These are phyloP conservation scores for Ampelomyces quisqualis DNA, from an alignment of 2,329 filamentous ascomycete genomes.

Conservation along the genomic window DNA sequence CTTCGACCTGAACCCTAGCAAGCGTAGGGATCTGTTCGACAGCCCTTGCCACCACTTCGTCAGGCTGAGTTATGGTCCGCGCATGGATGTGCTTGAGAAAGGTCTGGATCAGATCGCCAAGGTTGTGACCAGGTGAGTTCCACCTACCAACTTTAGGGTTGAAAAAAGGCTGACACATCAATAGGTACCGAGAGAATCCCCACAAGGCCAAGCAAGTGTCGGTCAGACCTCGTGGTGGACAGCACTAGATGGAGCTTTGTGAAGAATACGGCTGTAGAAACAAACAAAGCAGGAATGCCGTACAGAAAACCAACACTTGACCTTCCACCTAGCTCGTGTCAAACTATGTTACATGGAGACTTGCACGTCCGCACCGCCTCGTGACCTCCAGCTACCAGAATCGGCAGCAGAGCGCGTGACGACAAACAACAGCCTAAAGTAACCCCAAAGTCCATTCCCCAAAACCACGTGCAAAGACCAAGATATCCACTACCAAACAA, in stretches of 20 bases:
- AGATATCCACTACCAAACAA: no score
- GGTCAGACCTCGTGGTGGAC: conserved; percentile 15
- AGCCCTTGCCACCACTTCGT: conserved; percentile 74
- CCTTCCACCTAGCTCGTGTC: no score
- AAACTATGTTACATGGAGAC: no score
- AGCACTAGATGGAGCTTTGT: conserved; percentile 5
- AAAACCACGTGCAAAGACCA: no score
- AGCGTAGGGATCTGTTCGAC: conserved; percentile 88
- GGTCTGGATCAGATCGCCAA: conserved; percentile 45
- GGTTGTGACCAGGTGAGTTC: conserved; percentile 45
- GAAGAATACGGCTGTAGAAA: no score
- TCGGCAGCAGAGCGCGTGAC: no score
- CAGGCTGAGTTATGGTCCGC: conserved; percentile 44
- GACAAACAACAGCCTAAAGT: no score
- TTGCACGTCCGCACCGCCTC: no score
- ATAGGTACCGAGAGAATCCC: conserved; percentile 15
- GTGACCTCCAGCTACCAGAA: no score
- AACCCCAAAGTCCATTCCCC: no score
- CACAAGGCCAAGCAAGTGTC: conserved; percentile 14
- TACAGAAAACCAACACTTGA: no score
- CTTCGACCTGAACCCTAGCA: conserved; percentile 91
- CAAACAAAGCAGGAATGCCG: no score
- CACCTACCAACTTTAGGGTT: neutral
- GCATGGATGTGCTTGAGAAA: conserved; percentile 45
- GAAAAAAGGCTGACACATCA: neutral